Evolutionary conservation across 257 asterid species (phyloP), one percentile per base, ranked within the genome.

Genomic region (Solanum boliviense): DNA sequence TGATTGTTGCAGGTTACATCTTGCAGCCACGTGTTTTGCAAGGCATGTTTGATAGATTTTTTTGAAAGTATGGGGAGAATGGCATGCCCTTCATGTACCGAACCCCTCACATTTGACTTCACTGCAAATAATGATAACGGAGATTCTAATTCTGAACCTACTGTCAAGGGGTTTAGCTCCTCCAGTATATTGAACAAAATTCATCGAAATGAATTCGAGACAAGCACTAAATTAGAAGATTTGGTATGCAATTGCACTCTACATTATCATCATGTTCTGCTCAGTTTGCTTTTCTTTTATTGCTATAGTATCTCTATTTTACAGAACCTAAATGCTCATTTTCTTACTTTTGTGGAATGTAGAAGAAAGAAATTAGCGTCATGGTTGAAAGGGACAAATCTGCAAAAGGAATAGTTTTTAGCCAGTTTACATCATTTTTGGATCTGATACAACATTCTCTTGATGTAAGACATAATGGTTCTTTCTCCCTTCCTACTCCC

Each of bases 1-100:
- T 72, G 44, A 72, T 34, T 72, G 44, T 72, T 72, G 56, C 90
- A 96, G 99, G 95, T 94, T 79, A 92, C 98, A 44, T 90, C 98
- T 39, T 94, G 98, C 56, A 90, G 92, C 58, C 98, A 96, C 87
- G 90, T 91, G 86, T 96, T 96, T 91, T 96, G 99, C 94, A 96
- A 91, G 87, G 75, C 98, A 20, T 96, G 99, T 91, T 90, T 96
- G 94, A 91, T 93, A 81, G 95, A 93, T 78, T 92, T 90, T 87
- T 88, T 94, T 89, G 91, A 95, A 74, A 91, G 91, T 89, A 86
- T 88, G 94, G 95, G 95, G 85, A 93, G 93, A 90, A 95, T 94
- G 62, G 88, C 95, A 20, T 96, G 98, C 93, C 99, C 99, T 85
- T 36, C 94, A 31, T 96, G 98, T 89, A 91, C 96, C 84, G 93